Evolutionary conservation across 2,329 filamentous ascomycete genomes (phyloP).

Genomic region (Ceratocystis diversiconidia): DNA sequence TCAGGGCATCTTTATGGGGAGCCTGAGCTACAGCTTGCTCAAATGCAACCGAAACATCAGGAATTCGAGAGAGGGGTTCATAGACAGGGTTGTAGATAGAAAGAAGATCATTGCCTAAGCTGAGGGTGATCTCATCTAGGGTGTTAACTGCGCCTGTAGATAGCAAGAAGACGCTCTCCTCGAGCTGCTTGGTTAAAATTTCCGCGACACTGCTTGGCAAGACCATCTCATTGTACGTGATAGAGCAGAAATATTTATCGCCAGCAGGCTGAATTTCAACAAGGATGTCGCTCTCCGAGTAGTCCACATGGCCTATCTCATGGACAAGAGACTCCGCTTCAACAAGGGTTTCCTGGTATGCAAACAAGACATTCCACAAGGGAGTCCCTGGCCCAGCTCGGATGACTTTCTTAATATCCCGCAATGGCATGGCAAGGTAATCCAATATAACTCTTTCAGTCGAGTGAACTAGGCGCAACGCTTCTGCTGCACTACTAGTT

Average conservation of each 20-base stretch:
- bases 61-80: slow-evolving; percentile 24
- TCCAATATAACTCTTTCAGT: slow-evolving; percentile 52
- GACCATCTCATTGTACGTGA: slow-evolving; percentile 34
- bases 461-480: slow-evolving; percentile 49
- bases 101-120: slow-evolving; percentile 26
- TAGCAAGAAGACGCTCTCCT: slow-evolving; percentile 31
- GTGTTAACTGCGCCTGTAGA: slow-evolving; percentile 21
- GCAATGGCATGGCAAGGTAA: slow-evolving; percentile 48
- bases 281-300: slow-evolving; percentile 60
- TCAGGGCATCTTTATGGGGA: slow-evolving; percentile 46
- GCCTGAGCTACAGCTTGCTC: slow-evolving; percentile 35
- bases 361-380: slow-evolving; percentile 66
- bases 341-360: slow-evolving; percentile 64
- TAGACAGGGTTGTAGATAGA: slow-evolving; percentile 37
- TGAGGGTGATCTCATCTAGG: neutral
- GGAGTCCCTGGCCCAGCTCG: slow-evolving; percentile 38
- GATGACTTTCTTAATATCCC: slow-evolving; percentile 52
- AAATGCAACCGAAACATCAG: slow-evolving; percentile 39
- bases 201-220: slow-evolving; percentile 43
- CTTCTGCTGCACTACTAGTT: slow-evolving; percentile 39
- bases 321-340: slow-evolving; percentile 29
- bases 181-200: slow-evolving; percentile 47
- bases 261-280: slow-evolving; percentile 57
- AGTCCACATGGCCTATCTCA: slow-evolving; percentile 50
- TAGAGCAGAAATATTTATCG: slow-evolving; percentile 29